Evolutionary conservation across 208 protist genomes (phyloP).

Genomic region (Angomonas ambiguus): DNA sequence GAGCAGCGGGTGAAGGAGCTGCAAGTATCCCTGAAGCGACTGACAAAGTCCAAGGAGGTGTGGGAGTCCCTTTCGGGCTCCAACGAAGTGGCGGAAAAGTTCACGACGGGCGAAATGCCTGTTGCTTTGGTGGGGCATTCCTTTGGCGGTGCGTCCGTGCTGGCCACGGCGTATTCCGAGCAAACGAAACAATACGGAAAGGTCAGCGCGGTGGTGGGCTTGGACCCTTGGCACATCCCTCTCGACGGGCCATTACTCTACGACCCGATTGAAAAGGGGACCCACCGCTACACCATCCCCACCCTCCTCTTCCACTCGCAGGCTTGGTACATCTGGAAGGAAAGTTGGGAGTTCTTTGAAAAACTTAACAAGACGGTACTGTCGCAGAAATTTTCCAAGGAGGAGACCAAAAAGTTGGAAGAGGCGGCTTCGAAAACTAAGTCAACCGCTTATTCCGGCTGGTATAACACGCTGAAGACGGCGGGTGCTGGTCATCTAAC

Average conservation of each 20-base stretch:
- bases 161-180: conserved; percentile 43
- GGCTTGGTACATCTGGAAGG: conserved; percentile 30
- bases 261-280: conserved; percentile 20
- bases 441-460: background rate
- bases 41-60: conserved; percentile 29
- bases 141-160: conserved; percentile 71
- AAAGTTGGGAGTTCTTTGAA: conserved; percentile 43
- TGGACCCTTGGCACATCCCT: conserved; percentile 71
- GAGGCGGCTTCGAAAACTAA: conserved; percentile 20
- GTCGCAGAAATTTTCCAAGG: conserved; percentile 24
- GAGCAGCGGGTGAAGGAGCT: conserved; percentile 43
- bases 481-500: conserved; percentile 39
- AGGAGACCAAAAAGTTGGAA: conserved; percentile 13
- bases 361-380: conserved; percentile 17
- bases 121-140: conserved; percentile 71
- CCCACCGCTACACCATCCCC: conserved; percentile 35
- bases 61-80: conserved; percentile 31
- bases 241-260: conserved; percentile 41
- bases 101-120: conserved; percentile 13
- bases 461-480: conserved; percentile 25
- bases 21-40: conserved; percentile 24
- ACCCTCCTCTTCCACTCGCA: conserved; percentile 66
- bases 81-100: conserved; percentile 24
- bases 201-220: conserved; percentile 27
- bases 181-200: conserved; percentile 6